Conservation (phyloP, 1,139 yeast species). For the Chernovozyma aurita region DNA sequence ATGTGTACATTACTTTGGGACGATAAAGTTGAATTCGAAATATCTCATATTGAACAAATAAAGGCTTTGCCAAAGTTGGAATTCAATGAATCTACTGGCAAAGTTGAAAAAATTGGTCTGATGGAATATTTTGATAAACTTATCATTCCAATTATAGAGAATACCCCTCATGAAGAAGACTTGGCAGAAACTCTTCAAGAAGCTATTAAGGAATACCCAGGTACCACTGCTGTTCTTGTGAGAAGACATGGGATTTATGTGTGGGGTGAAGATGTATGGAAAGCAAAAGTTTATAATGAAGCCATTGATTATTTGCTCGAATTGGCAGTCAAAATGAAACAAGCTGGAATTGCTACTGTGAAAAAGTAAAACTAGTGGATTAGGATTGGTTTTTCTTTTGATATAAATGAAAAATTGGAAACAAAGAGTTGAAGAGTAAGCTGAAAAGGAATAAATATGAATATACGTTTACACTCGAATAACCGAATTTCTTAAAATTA, state of each 20-base stretch:
- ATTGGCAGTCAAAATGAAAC: conserved; percentile 76
- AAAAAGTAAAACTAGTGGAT: no score
- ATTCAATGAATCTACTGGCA: conserved; percentile 30
- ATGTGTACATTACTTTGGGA: conserved; percentile 67
- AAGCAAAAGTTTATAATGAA: conserved; percentile 89
- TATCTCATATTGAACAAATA: conserved; percentile 84
- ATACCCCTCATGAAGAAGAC: conserved; percentile 85
- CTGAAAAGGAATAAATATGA: no score
- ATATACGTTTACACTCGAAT: no score
- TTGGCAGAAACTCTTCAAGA: conserved; percentile 62
- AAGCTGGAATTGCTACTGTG: conserved; percentile 50
- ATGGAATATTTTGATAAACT: conserved; percentile 70
- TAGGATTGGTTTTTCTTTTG: no score
- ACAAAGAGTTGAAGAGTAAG: no score
- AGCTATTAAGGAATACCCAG: conserved; percentile 66
- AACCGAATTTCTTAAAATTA: no score
- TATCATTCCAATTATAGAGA: conserved; percentile 85
- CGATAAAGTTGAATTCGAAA: conserved; percentile 60
- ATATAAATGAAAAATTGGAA: no score
- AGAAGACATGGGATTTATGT: conserved; percentile 93
- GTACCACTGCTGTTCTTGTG: conserved; percentile 80
- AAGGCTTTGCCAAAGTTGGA: conserved; percentile 71
- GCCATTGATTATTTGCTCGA: conserved; percentile 88
- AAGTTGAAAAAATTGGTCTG: conserved; percentile 59
- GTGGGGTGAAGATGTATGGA: conserved; percentile 93